phyloP scores from a whole-genome alignment of 139 green algal genomes.

The Tetradesmus lagerheimii region DNA sequence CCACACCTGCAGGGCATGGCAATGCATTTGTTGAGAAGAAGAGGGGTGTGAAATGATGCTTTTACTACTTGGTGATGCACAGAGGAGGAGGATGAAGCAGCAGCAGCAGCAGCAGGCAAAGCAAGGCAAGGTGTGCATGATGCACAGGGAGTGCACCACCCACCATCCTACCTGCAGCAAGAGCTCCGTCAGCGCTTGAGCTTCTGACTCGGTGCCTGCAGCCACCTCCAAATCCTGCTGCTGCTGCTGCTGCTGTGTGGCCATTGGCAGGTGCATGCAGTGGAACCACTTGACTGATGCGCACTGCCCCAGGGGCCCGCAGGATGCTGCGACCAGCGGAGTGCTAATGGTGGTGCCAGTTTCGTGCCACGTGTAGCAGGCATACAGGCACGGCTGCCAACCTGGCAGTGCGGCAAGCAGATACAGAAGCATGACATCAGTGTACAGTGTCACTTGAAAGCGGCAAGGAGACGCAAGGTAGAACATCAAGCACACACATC shows the following conservation, averaged over 20 bases:
- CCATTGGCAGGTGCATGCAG: slow-evolving; percentile 33
- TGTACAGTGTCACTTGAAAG: too few relatives aligned
- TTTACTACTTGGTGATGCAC: background rate
- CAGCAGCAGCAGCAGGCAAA: background rate
- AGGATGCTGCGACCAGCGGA: background rate
- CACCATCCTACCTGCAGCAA: background rate
- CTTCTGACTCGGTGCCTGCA: background rate
- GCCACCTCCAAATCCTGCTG: background rate
- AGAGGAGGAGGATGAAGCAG: background rate
- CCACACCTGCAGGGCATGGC: slow-evolving; percentile 32
- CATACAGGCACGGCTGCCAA: slow-evolving; percentile 20
- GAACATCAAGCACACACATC: background rate
- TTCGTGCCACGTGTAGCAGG: background rate
- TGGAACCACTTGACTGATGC: slow-evolving; percentile 32
- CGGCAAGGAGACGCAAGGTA: background rate
- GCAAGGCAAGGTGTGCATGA: background rate
- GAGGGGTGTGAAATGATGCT: too few relatives aligned
- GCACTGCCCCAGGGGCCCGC: background rate
- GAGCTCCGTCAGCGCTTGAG: background rate
- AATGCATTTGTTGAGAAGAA: background rate
- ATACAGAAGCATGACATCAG: too few relatives aligned
- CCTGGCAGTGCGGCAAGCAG: background rate
- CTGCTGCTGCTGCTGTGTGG: background rate
- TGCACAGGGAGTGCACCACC: background rate
- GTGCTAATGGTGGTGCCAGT: background rate